These are phyloP conservation scores for Arabis hirsuta DNA, from an alignment of 345 rosid genomes.

Conservation along the genomic window DNA sequence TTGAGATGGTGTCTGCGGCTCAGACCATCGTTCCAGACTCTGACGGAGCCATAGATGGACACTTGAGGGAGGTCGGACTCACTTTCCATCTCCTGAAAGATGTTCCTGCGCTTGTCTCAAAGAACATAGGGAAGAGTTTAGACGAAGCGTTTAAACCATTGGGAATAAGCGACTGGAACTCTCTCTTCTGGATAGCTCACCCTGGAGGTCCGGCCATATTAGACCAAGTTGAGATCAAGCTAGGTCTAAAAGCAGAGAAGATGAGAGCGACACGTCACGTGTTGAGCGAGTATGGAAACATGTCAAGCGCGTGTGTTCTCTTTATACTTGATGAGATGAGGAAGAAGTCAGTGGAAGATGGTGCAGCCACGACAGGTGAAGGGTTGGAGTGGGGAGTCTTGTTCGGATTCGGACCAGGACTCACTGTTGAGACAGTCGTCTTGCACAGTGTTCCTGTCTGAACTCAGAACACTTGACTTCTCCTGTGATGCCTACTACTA, in stretches of 20 bases:
- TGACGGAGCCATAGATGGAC: slow-evolving; percentile 72
- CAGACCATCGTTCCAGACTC: slow-evolving; percentile 81
- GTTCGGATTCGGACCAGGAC: slow-evolving; percentile 86
- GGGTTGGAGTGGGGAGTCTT: slow-evolving; percentile 88
- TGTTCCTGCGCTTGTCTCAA: slow-evolving; percentile 71
- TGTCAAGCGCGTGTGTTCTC: slow-evolving; percentile 84
- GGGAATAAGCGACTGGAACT: slow-evolving; percentile 81
- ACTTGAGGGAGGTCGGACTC: slow-evolving; percentile 74
- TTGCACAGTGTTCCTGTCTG: slow-evolving; percentile 59
- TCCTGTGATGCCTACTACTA: slow-evolving; percentile 25
- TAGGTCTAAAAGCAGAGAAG: slow-evolving; percentile 58
- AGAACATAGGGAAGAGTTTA: slow-evolving; percentile 68
- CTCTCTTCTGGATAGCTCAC: slow-evolving; percentile 79
- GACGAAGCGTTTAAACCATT: slow-evolving; percentile 68
- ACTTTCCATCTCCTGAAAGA: slow-evolving; percentile 69
- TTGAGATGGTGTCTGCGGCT: slow-evolving; percentile 63
- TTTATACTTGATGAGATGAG: slow-evolving; percentile 85
- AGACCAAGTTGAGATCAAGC: slow-evolving; percentile 60
- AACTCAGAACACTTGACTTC: not conserved
- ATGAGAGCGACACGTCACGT: slow-evolving; percentile 65
- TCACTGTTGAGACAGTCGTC: slow-evolving; percentile 82
- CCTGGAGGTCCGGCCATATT: slow-evolving; percentile 82
- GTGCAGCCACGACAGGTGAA: slow-evolving; percentile 70
- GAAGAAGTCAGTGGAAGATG: slow-evolving; percentile 57
- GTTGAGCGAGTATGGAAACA: slow-evolving; percentile 73